Evolutionary conservation across 208 protist species (phyloP).

Genomic region (Crithidia expoeki): DNA sequence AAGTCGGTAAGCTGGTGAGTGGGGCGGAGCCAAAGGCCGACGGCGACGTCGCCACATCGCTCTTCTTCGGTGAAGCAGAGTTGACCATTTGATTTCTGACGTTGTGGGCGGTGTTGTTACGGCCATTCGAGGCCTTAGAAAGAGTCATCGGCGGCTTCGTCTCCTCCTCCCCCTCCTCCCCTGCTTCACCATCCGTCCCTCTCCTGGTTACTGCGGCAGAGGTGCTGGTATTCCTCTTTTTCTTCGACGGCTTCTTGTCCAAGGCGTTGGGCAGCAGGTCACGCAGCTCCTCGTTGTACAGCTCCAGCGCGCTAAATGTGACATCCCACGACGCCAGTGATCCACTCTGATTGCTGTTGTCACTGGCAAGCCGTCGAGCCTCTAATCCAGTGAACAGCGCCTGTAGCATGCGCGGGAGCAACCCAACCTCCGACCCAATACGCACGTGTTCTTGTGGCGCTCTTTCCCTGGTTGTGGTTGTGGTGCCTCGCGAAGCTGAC

Average conservation of each 20-base stretch:
- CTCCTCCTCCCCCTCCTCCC: too few species aligned
- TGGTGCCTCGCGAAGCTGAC: not conserved
- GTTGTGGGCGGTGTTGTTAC: not conserved
- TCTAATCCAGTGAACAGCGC: slow-evolving; percentile 41
- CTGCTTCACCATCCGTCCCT: too few species aligned
- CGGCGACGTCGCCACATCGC: not conserved
- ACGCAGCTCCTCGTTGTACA: slow-evolving; percentile 82
- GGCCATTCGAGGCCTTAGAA: too few species aligned
- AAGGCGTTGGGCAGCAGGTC: slow-evolving; percentile 53
- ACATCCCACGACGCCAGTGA: slow-evolving; percentile 29
- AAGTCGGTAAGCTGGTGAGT: not conserved
- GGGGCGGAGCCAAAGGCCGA: not conserved
- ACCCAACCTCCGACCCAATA: slow-evolving; percentile 27
- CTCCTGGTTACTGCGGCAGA: too few species aligned
- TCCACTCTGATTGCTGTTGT: not conserved
- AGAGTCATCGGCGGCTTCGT: too few species aligned
- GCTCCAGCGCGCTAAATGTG: slow-evolving; percentile 63
- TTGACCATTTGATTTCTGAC: too few species aligned
- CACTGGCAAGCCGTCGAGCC: slow-evolving; percentile 17
- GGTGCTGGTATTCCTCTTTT: too few species aligned
- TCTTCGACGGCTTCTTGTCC: not conserved
- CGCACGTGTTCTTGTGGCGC: slow-evolving; percentile 9
- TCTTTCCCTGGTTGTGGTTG: slow-evolving; percentile 9
- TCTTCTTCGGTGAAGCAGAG: too few species aligned
- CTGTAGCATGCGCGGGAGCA: slow-evolving; percentile 56